Evolutionary conservation across 768 basidiomycete species (phyloP).

Genomic region (Lactarius akahatsu): DNA sequence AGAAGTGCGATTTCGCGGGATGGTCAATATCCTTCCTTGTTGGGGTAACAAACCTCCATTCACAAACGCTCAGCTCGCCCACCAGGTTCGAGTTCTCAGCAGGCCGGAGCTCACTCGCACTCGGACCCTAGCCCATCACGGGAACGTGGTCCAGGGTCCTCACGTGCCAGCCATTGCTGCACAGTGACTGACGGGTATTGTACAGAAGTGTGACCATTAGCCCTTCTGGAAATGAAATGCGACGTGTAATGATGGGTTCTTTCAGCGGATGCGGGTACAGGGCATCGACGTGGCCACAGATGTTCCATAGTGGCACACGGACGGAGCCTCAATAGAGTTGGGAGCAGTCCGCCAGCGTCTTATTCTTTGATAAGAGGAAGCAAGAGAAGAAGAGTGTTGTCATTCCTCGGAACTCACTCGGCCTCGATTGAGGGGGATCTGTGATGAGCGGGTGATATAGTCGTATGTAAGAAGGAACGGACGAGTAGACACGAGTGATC

Average conservation of each 20-base stretch:
- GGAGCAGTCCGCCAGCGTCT: not conserved
- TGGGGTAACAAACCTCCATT: not conserved
- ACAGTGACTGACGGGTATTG: not conserved
- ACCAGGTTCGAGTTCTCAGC: not conserved
- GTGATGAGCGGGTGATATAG: not conserved
- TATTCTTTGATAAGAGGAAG: not conserved
- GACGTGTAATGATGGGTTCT: constrained; percentile 1
- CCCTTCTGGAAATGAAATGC: not conserved
- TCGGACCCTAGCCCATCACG: not conserved
- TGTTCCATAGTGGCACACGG: not conserved
- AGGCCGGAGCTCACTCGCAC: not conserved
- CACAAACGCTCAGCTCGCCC: not conserved
- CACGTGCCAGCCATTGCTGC: not conserved
- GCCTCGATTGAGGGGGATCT: not conserved
- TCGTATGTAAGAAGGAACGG: not conserved
- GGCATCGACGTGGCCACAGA: not conserved
- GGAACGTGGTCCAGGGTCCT: not conserved
- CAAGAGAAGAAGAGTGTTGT: not conserved
- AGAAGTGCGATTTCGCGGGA: not conserved
- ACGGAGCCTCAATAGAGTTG: not conserved
- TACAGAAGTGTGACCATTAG: not conserved
- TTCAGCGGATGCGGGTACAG: not conserved
- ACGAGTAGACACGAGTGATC: not conserved
- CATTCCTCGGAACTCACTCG: not conserved
- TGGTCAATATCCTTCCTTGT: not conserved